Percentiles rank a stretch among this genome's conserved stretches.
These are phyloP conservation scores for Acacia crassicarpa DNA, from an alignment of 306 rosid genomes.

Conservation along the genomic window DNA sequence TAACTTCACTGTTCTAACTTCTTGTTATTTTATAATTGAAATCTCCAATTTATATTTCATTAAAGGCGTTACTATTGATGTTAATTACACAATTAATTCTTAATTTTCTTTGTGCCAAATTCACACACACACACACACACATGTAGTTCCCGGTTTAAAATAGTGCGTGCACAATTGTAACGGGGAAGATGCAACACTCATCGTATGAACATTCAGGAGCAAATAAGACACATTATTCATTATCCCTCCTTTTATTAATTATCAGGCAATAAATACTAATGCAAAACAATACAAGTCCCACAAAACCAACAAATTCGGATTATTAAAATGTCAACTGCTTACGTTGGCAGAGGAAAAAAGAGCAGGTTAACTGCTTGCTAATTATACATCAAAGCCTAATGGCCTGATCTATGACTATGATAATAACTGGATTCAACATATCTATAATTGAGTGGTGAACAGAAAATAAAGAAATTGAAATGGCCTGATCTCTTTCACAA, in stretches of 20 bases:
- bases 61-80: not conserved
- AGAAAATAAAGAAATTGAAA: not conserved
- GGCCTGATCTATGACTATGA: not conserved
- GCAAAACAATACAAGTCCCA: not conserved
- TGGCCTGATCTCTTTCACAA: not conserved
- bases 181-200: not conserved
- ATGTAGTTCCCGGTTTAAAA: not conserved
- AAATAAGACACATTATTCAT: too few species aligned
- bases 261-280: not conserved
- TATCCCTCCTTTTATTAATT: not conserved
- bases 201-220: not conserved
- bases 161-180: not conserved
- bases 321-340: not conserved
- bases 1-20: not conserved
- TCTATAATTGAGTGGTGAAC: not conserved
- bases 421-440: not conserved
- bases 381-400: not conserved
- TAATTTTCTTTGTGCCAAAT: not conserved
- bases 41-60: not conserved
- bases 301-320: not conserved
- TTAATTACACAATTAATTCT: not conserved
- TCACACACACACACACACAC: not conserved
- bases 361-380: not conserved
- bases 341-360: not conserved
- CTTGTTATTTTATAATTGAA: not conserved